A percentile compares a stretch with the other conserved stretches of the same genome.
Conservation (phyloP, 306 rosid species). For the Trifolium subterraneum region DNA sequence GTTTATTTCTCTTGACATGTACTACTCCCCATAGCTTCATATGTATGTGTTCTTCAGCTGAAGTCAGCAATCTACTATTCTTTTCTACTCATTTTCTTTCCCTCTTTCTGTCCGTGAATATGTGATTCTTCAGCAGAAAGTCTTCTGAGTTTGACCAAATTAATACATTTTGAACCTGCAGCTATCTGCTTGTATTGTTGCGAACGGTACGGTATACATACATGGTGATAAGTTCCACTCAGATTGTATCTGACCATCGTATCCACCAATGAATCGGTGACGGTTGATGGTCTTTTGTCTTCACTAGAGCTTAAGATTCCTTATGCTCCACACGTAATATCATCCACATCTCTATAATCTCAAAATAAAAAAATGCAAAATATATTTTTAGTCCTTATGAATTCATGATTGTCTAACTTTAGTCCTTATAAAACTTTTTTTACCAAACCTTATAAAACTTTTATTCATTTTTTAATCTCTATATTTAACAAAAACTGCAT, state of each 20-base stretch:
- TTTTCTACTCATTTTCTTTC: conserved; percentile 35
- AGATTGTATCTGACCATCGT: conserved; percentile 51
- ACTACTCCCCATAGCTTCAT: neutral
- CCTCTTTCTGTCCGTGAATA: conserved; percentile 10
- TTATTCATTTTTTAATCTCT: conserved; percentile 1
- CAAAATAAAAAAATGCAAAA: neutral
- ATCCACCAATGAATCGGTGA: conserved; percentile 49
- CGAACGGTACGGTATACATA: conserved; percentile 45
- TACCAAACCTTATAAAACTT: neutral
- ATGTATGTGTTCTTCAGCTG: neutral
- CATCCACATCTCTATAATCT: conserved; percentile 44
- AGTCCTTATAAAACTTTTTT: neutral
- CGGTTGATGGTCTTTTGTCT: conserved; percentile 51
- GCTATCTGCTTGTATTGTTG: conserved; percentile 50
- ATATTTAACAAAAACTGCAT: conserved; percentile 1
- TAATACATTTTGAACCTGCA: conserved; percentile 52
- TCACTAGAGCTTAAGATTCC: conserved; percentile 58
- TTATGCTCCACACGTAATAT: conserved; percentile 51
- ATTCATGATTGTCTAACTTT: conserved; percentile 15
- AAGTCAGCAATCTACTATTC: conserved; percentile 30
- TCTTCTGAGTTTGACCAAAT: conserved; percentile 43
- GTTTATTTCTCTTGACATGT: conserved; percentile 24
- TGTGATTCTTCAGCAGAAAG: conserved; percentile 38
- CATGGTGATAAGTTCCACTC: conserved; percentile 52
- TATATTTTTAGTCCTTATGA: neutral